Evolutionary conservation across 1,284 basidiomycete species (phyloP).

Genomic region (Malassezia sympodialis): DNA sequence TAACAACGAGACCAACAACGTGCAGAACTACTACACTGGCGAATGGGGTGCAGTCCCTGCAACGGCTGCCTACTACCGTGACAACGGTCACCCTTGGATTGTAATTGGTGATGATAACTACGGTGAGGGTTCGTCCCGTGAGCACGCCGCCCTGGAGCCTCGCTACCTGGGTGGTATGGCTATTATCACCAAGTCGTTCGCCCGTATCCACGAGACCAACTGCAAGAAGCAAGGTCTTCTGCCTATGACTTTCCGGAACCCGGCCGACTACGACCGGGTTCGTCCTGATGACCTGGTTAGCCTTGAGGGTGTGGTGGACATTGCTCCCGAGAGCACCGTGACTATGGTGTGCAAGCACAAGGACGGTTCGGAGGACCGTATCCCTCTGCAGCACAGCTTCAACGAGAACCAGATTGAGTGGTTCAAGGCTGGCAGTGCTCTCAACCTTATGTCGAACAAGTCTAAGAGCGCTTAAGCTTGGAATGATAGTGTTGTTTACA

Average conservation of each 20-base stretch:
- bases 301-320: constrained; percentile 38
- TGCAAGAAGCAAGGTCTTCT: constrained; percentile 57
- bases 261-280: constrained; percentile 46
- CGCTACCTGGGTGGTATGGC: constrained; percentile 91
- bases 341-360: constrained; percentile 42
- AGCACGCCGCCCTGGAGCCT: constrained; percentile 94
- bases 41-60: constrained; percentile 76
- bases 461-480: constrained; percentile 7
- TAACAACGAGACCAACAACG: constrained; percentile 89
- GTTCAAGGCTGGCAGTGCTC: constrained; percentile 44
- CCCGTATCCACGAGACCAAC: constrained; percentile 97
- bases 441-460: constrained; percentile 44
- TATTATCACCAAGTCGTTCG: constrained; percentile 91
- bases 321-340: constrained; percentile 40
- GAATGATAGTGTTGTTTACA: background rate
- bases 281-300: constrained; percentile 37
- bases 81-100: constrained; percentile 83
- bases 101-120: constrained; percentile 75
- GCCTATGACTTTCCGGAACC: constrained; percentile 40
- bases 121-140: constrained; percentile 94
- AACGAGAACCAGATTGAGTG: constrained; percentile 48
- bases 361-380: constrained; percentile 39
- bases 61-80: constrained; percentile 76
- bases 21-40: constrained; percentile 79
- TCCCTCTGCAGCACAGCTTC: constrained; percentile 43